Evolutionary conservation across 352 stramenopile genomes (phyloP), one percentile per base, ranked within the genome.

Genomic region (Globisporangium carolinianum): DNA sequence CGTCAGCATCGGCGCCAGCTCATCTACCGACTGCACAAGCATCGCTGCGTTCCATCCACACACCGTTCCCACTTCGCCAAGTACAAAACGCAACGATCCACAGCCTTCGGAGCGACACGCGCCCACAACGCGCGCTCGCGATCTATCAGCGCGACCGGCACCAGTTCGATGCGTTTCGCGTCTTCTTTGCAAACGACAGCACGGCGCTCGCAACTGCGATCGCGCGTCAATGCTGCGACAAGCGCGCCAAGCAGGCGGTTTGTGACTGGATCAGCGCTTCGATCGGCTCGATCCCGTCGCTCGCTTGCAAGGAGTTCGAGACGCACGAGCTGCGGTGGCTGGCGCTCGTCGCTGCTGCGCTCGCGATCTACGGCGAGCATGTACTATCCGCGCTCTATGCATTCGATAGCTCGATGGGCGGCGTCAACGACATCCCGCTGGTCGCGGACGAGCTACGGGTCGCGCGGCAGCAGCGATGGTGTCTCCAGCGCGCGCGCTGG

Each of bases 171-270:
- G 55, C 55, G 37, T 61, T 55, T 47, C 39, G 35, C 24, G 24
- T 54, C 9, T 55, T 55, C 55, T 51, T 61, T 17, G 48, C 48
- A 32, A 61, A 61, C 47, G 55, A 61, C 18, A 15, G 17, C 47
- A 61, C 41, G 17, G 35, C 17, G 1, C 50, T 61, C 10, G 55
- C 55, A 39, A 61, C 47, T 0, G 55, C 55, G 9, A 61, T 61
- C 39, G n/a, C 55, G 39, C 55, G 48, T 15, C 36, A 14, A 18
- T 61, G 55, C 48, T 49, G 43, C n/a, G 47, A 61, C 38, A 61
- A 55, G 11, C 11, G 42, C 47, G 43, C 38, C 5, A 48, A 54
- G 42, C 32, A 41, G 14, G 47, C 42, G 55, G 54, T 61, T 41
- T 47, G 18, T 47, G 35, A 42, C 24, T 61, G 48, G 47, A 61